Evolutionary conservation across 2,329 filamentous ascomycete species (phyloP).

Genomic region (Pyrenophora tritici-repentis): DNA sequence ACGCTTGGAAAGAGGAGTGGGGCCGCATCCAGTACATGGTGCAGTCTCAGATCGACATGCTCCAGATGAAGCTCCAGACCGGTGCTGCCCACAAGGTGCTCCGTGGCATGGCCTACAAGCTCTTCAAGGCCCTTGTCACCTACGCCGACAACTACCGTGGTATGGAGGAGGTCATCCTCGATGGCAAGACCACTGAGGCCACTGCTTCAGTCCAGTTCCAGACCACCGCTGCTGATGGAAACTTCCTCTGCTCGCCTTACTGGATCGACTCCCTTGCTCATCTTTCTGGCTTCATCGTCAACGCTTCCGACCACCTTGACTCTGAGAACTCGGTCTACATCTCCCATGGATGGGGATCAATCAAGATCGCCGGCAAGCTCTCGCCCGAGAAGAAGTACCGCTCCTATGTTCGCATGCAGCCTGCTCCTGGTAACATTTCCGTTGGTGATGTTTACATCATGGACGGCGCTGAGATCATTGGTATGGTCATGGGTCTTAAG

Average conservation of each 20-base stretch:
- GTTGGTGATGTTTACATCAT: conserved; percentile 66
- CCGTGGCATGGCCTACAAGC: conserved; percentile 78
- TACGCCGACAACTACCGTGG: conserved; percentile 63
- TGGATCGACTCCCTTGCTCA: conserved; percentile 64
- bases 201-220: conserved; percentile 61
- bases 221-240: conserved; percentile 58
- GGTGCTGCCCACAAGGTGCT: conserved; percentile 74
- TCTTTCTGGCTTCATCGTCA: conserved; percentile 65
- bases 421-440: conserved; percentile 59
- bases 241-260: conserved; percentile 64
- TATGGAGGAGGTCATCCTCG: conserved; percentile 63
- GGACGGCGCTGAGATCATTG: conserved; percentile 63
- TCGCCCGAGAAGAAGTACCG: conserved; percentile 60
- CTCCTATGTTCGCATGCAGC: conserved; percentile 67
- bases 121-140: conserved; percentile 63
- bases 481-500: conserved; percentile 65
- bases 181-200: conserved; percentile 61
- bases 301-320: conserved; percentile 62
- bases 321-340: conserved; percentile 65
- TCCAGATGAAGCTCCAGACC: conserved; percentile 67
- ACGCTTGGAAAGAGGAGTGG: conserved; percentile 68
- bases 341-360: conserved; percentile 65
- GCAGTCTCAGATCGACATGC: conserved; percentile 63
- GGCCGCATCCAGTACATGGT: conserved; percentile 67
- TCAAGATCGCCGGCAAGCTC: conserved; percentile 61